Conservation (phyloP, 2,329 filamentous ascomycete genomes). For the Niveomyces coronatus region DNA sequence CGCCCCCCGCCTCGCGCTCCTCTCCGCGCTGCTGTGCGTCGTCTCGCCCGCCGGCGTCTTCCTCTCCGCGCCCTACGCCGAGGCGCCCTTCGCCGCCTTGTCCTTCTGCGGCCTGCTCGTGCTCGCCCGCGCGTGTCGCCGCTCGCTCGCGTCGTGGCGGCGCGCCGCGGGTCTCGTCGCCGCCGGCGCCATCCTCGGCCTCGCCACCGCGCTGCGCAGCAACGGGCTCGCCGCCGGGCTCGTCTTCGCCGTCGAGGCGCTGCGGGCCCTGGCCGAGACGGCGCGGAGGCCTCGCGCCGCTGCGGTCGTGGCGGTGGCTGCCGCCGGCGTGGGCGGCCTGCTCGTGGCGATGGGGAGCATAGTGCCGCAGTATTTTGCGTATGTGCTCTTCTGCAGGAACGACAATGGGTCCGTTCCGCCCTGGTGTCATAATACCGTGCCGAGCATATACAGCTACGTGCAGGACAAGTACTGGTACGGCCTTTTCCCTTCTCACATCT, state of each 20-base stretch:
- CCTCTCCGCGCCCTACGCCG: slow-evolving; percentile 75
- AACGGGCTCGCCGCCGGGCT: slow-evolving; percentile 81
- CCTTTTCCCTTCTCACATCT: slow-evolving; percentile 11
- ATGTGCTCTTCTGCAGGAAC: slow-evolving; percentile 53
- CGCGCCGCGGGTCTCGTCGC: slow-evolving; percentile 45
- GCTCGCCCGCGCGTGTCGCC: slow-evolving; percentile 43
- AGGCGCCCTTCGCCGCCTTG: slow-evolving; percentile 68
- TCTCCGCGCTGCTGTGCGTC: slow-evolving; percentile 65
- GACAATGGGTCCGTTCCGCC: slow-evolving; percentile 35
- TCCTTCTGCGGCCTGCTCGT: slow-evolving; percentile 64
- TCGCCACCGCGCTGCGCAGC: slow-evolving; percentile 65
- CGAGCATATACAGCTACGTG: slow-evolving; percentile 87
- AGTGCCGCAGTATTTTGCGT: slow-evolving; percentile 67
- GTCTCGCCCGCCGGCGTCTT: slow-evolving; percentile 84
- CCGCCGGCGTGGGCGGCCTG: slow-evolving; percentile 56
- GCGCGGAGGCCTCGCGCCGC: slow-evolving; percentile 19
- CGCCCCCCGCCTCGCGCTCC: slow-evolving; percentile 50
- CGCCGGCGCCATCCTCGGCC: slow-evolving; percentile 59
- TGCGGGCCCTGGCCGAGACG: slow-evolving; percentile 26
- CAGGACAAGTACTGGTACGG: slow-evolving; percentile 82
- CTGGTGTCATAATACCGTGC: slow-evolving; percentile 67
- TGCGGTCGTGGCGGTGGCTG: slow-evolving; percentile 41
- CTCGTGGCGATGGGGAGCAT: slow-evolving; percentile 57
- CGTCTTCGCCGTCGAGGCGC: slow-evolving; percentile 55
- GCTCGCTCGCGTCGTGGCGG: slow-evolving; percentile 15